phyloP scores from a whole-genome alignment of 1,284 basidiomycete species.

The Trametes sp. region DNA sequence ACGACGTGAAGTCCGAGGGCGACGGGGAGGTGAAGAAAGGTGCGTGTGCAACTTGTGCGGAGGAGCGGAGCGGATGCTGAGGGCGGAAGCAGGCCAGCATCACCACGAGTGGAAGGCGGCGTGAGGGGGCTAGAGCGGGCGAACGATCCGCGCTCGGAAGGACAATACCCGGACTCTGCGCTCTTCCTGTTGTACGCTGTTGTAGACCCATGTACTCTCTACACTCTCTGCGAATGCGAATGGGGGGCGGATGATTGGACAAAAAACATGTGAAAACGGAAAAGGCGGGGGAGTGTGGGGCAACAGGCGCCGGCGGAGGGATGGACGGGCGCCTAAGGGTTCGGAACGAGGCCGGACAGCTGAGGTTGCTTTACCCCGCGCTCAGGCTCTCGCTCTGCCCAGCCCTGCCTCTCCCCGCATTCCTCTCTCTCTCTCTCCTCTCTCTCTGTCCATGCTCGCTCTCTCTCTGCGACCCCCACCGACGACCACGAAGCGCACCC shows the following conservation, averaged over 20 bases:
- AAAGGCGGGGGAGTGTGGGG: not conserved
- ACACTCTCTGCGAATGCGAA: not conserved
- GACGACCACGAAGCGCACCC: not conserved
- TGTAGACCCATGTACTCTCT: not conserved
- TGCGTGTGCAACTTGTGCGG: conserved; percentile 9
- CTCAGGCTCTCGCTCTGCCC: not conserved
- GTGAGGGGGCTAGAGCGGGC: conserved; percentile 26
- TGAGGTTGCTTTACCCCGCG: too few relatives aligned
- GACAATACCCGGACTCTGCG: not conserved
- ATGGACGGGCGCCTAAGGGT: not conserved
- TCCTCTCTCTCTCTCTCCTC: conserved; percentile 1
- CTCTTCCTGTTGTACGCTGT: not conserved
- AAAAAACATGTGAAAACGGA: conserved; percentile 3
- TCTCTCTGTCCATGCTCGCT: conserved; percentile 11
- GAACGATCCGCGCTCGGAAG: not conserved
- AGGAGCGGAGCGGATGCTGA: not conserved
- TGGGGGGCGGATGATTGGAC: conserved; percentile 8
- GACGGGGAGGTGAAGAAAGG: conserved; percentile 36
- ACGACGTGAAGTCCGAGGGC: conserved; percentile 32
- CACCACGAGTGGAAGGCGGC: conserved; percentile 34
- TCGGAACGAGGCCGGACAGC: not conserved
- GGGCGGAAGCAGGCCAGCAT: conserved; percentile 21
- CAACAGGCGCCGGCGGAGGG: conserved; percentile 8
- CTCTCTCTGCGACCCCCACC: conserved; percentile 1
- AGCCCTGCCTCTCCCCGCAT: not conserved